Conservation (phyloP, 352 stramenopile species). For the Halophytophthora polymorphica region DNA sequence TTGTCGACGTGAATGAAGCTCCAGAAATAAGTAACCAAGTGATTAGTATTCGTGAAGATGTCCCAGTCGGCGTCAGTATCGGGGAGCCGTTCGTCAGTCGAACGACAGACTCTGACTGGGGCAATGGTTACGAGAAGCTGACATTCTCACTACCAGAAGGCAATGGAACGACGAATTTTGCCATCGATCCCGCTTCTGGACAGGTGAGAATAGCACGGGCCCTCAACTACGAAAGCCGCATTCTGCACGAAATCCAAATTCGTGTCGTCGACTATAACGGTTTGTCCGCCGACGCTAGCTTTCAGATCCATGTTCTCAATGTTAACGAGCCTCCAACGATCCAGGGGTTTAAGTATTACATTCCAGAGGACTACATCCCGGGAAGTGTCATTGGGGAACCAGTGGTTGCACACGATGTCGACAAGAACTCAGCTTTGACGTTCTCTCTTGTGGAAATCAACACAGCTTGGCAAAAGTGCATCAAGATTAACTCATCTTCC, state of each 20-base stretch:
- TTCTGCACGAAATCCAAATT: constrained; percentile 11
- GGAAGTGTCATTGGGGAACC: constrained; percentile 16
- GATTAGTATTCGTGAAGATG: constrained; percentile 17
- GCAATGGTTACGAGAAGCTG: constrained; percentile 15
- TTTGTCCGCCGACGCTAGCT: constrained; percentile 7
- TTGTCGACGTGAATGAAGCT: constrained; percentile 20
- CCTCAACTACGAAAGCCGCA: constrained; percentile 17
- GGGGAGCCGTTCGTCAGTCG: constrained; percentile 8
- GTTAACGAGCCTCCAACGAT: constrained; percentile 26
- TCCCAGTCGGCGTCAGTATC: constrained; percentile 4
- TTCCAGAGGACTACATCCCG: constrained; percentile 15
- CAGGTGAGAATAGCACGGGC: constrained; percentile 6
- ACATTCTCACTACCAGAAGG: constrained; percentile 3
- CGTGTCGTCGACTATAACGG: constrained; percentile 13
- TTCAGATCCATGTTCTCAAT: constrained; percentile 15
- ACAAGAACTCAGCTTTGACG: constrained; percentile 7
- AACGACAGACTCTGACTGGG: constrained; percentile 17
- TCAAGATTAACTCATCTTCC: constrained; percentile 13
- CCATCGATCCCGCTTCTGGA: constrained; percentile 15
- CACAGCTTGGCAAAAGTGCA: constrained; percentile 4
- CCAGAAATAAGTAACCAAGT: constrained; percentile 12
- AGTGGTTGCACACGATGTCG: constrained; percentile 10
- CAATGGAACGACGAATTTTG: constrained; percentile 7
- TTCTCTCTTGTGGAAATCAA: constrained; percentile 15
- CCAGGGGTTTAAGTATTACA: constrained; percentile 9